Evolutionary conservation across 2,329 filamentous ascomycete genomes (phyloP), one percentile per base, ranked within the genome.

Genomic region (Venturia oleaginea): DNA sequence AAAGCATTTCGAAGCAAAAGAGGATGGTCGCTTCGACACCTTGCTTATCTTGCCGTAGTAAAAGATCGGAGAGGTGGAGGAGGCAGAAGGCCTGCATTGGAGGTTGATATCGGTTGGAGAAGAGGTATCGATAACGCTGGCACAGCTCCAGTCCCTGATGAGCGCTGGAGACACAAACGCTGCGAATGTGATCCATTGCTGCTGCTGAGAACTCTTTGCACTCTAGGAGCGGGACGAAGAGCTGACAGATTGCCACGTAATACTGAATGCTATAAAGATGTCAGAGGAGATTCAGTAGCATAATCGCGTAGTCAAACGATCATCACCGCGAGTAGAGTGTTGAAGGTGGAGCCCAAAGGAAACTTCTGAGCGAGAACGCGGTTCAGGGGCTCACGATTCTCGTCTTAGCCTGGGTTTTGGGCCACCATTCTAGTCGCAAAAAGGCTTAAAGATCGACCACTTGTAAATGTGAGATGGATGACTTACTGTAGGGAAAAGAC

Each of bases 401-500:
- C 46, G 7, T 51, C 24, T 22, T 22, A 51, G 22, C 11, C 3
- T 24, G n/a, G 6, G 22, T 46, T 19, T 46, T 46, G 5, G 43
- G 43, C 17, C 13, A 27, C 8, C 22, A 27, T 27, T 22, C 27
- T 10, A 5, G 22, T 11, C 4, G 11, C 17, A 13, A 24, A 22
- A 24, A 51, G 46, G 24, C 11, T 51, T 27, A 22, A 24, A 10
- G 22, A 30, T 22, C 22, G 22, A 24, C 7, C n/a, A n/a, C n/a
- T n/a, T n/a, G n/a, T n/a, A 34, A 57, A 7, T 6, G 22, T 34
- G 30, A 37, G n/a, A n/a, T n/a, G n/a, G n/a, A n/a, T n/a, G 30
- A 65, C 70, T 55, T 67, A 72, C 71, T 72, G 70, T 8, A 72
- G 66, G 48, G 65, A 69, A 17, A 71, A 65, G 46, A 72, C 67